Conservation (phyloP, 306 rosid species). For the Gastrolobium bilobum region DNA sequence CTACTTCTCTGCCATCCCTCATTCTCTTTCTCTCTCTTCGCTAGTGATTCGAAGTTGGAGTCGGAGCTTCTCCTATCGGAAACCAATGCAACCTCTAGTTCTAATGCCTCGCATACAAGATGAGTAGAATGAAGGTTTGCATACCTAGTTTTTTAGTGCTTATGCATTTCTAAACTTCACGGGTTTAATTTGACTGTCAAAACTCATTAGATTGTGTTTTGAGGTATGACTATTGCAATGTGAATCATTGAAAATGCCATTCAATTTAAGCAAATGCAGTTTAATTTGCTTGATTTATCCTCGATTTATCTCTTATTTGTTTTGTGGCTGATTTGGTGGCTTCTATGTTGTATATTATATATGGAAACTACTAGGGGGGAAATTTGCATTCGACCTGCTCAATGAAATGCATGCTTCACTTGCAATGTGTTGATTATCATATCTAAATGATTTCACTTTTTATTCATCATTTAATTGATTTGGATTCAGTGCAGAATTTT, state of each 20-base stretch:
- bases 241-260: constrained; percentile 47
- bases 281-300: too few species aligned
- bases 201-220: constrained; percentile 31
- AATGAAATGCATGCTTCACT: too few species aligned
- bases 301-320: too few species aligned
- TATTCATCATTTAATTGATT: too few species aligned
- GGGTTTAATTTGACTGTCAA: not conserved
- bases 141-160: constrained; percentile 50
- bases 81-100: constrained; percentile 60
- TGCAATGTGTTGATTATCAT: too few species aligned
- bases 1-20: constrained; percentile 56
- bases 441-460: too few species aligned
- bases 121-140: constrained; percentile 82
- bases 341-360: too few species aligned
- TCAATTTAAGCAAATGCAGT: not conserved
- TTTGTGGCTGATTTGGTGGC: too few species aligned
- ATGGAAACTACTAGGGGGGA: too few species aligned
- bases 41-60: constrained; percentile 46
- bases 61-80: constrained; percentile 47
- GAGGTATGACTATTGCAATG: constrained; percentile 29
- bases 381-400: too few species aligned
- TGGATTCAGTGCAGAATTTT: too few species aligned
- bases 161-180: constrained; percentile 16
- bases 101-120: constrained; percentile 70
- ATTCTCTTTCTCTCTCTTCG: constrained; percentile 55